Conservation (phyloP, 768 basidiomycete genomes). For the Lepiota venenata region DNA sequence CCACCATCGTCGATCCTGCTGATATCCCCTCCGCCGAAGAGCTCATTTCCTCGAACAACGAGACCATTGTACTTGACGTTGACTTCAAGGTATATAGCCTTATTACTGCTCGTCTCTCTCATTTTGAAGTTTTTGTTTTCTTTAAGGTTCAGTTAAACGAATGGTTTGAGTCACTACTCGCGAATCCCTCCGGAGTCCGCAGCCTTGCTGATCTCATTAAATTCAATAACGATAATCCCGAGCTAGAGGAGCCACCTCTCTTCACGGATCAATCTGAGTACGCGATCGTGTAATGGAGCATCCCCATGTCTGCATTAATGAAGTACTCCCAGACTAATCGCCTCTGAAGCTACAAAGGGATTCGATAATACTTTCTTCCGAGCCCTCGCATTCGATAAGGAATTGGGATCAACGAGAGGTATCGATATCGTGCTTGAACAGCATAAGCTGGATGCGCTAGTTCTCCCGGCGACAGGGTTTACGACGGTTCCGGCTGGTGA, state of each 20-base stretch:
- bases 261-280: slow-evolving; percentile 37
- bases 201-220: slow-evolving; percentile 54
- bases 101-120: background rate
- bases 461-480: slow-evolving; percentile 42
- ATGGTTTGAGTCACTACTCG: slow-evolving; percentile 42
- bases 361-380: slow-evolving; percentile 41
- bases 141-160: slow-evolving; percentile 48
- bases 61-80: slow-evolving; percentile 47
- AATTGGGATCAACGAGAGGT: slow-evolving; percentile 46
- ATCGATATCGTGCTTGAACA: slow-evolving; percentile 49
- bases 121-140: background rate
- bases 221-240: slow-evolving; percentile 51
- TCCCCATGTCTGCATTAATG: background rate
- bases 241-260: slow-evolving; percentile 41
- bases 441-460: slow-evolving; percentile 47
- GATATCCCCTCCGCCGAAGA: slow-evolving; percentile 56
- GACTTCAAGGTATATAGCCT: slow-evolving; percentile 52
- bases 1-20: slow-evolving; percentile 58
- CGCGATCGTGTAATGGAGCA: slow-evolving; percentile 9
- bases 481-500: slow-evolving; percentile 38
- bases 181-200: slow-evolving; percentile 55
- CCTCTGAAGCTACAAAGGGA: slow-evolving; percentile 34
- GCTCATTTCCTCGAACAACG: slow-evolving; percentile 44
- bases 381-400: slow-evolving; percentile 40
- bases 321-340: slow-evolving; percentile 29